These are phyloP conservation scores for Francoa sonchifolia DNA, from an alignment of 441 rosid genomes.

Conservation along the genomic window DNA sequence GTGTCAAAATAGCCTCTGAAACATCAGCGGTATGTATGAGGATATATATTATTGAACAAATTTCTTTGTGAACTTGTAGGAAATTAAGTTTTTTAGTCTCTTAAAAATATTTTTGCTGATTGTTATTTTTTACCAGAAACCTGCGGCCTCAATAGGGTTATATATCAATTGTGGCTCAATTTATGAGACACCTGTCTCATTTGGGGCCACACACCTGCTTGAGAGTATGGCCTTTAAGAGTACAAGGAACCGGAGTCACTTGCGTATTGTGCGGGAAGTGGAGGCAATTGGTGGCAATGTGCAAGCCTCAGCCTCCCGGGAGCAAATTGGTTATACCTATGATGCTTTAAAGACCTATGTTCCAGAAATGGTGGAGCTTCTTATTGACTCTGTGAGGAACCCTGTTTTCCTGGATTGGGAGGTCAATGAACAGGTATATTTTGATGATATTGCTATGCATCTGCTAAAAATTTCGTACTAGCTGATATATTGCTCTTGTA, in stretches of 20 bases:
- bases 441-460: constrained; percentile 1
- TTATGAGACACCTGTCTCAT: constrained; percentile 58
- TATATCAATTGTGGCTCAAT: constrained; percentile 77
- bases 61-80: no score
- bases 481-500: not conserved
- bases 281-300: constrained; percentile 86
- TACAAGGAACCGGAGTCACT: constrained; percentile 60
- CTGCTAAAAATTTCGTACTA: not conserved
- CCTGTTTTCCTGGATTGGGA: constrained; percentile 93
- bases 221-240: constrained; percentile 92
- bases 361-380: constrained; percentile 85
- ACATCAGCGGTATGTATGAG: constrained; percentile 30
- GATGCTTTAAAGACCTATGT: constrained; percentile 85
- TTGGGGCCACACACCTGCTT: constrained; percentile 78
- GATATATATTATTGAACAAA: no score
- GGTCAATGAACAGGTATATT: constrained; percentile 68
- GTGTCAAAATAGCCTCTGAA: constrained; percentile 66
- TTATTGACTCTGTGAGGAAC: constrained; percentile 71
- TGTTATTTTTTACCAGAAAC: constrained; percentile 33
- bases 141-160: constrained; percentile 71
- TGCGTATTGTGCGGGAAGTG: constrained; percentile 74
- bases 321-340: constrained; percentile 75
- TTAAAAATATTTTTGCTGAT: constrained; percentile 8
- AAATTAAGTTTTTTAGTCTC: not conserved
- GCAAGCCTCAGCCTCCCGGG: constrained; percentile 76